Base-by-base conservation (phyloP, 2,329 filamentous ascomycete genomes). In the Microthyrium microscopicum region DNA sequence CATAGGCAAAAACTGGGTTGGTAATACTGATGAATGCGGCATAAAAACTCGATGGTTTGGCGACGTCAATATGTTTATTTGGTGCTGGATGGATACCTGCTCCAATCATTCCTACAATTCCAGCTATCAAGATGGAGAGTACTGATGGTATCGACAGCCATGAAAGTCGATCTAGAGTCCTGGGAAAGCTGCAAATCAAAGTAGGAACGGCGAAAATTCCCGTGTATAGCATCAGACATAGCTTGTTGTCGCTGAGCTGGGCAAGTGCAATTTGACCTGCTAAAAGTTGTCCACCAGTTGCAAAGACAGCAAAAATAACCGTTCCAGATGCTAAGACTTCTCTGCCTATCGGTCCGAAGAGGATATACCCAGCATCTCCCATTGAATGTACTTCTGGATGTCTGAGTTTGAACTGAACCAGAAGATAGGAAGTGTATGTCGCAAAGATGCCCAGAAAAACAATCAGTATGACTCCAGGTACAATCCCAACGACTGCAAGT, bases 1-100 rank as follows among this genome's bases (percentile, higher is more conserved):
- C 57, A 56, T 75, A 82, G 36, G 77, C 75, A 39, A 82, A 72
- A 39, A 78, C 62, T 33, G 82, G 80, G 56, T 80, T 79, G 40
- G 51, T 44, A 8, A 49, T 46, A 5, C 50, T 22, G 11, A 31
- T 18, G 17, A 31, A 31, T 6, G 29, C 29, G 17, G 29, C n/a
- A 17, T 20, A 18, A 15, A 31, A 31, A 9, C 15, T 11, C 15
- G 29, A 11, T 6, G 9, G 18, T 8, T 18, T 31, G 9, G 21
- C 15, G 9, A 61, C 65, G 38, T 68, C 59, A 57, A 31, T 22
- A 15, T 22, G 15, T 8, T 15, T 13, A 15, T 31, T 15, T 7
- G 8, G 40, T 31, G 57, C 55, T 11, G 60, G 58, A 28, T 58
- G 56, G 31, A 77, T 53, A 3, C 71, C 73, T 4, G 77, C 68